phyloP scores from a whole-genome alignment of 495 filamentous ascomycete species.

The Penicillium paradoxum region DNA sequence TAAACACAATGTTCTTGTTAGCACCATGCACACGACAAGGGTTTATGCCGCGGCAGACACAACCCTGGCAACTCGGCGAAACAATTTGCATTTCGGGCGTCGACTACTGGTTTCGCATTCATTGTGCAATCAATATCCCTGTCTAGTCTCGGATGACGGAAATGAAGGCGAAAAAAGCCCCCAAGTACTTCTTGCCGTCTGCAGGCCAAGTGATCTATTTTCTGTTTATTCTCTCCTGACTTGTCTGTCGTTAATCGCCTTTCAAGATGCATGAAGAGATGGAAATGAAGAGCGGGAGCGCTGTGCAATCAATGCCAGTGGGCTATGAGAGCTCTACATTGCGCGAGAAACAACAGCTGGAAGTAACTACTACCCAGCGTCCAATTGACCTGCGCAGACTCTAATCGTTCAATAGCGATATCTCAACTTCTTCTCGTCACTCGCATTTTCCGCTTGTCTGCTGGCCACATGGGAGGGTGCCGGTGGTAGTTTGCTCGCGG shows the following conservation, averaged over 20 bases:
- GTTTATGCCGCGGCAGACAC: constrained; percentile 8
- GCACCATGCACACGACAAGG: constrained; percentile 11
- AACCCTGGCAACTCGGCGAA: constrained; percentile 4
- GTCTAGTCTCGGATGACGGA: constrained; percentile 4
- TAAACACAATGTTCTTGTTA: constrained; percentile 3
- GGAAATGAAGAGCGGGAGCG: constrained; percentile 21
- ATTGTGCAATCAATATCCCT: constrained; percentile 10
- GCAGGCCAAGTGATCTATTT: background rate
- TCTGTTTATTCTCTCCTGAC: background rate
- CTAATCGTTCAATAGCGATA: constrained; percentile 24
- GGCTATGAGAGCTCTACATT: constrained; percentile 15
- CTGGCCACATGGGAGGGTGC: constrained; percentile 34
- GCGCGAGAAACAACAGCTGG: constrained; percentile 23
- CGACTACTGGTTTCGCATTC: constrained; percentile 10
- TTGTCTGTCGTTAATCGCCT: background rate
- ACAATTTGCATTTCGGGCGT: constrained; percentile 1
- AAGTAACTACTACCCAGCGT: constrained; percentile 9
- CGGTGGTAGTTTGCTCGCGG: constrained; percentile 22
- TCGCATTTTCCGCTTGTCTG: constrained; percentile 30
- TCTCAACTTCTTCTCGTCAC: constrained; percentile 30
- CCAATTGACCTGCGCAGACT: background rate
- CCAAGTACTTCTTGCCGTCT: constrained; percentile 7
- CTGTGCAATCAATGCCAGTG: constrained; percentile 15
- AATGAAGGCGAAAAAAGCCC: constrained; percentile 1
- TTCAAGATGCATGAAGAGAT: constrained; percentile 22